A percentile compares a stretch with the other conserved stretches of the same genome.
phyloP scores from a whole-genome alignment of 2,329 filamentous ascomycete genomes.

The Venturia oleaginea region DNA sequence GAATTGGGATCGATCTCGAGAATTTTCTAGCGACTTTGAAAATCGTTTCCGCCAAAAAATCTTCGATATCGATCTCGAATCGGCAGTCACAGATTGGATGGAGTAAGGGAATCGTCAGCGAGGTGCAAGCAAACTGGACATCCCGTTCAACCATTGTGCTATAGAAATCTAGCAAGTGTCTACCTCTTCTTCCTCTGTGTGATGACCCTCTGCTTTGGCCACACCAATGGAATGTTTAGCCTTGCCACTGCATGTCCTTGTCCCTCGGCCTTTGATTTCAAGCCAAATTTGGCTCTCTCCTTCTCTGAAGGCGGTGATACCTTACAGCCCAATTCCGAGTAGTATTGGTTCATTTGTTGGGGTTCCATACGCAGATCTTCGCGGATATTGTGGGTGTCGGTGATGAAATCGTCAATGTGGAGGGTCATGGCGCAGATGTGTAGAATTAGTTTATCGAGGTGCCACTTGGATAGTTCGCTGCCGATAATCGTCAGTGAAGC shows the following conservation, averaged over 20 bases:
- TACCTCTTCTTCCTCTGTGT: conserved; percentile 5
- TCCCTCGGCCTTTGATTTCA: conserved; percentile 53
- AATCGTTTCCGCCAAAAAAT: too few species aligned
- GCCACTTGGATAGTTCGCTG: conserved; percentile 56
- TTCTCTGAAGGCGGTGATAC: conserved; percentile 40
- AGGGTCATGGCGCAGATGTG: conserved; percentile 64
- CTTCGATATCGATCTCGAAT: too few species aligned
- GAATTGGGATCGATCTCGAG: too few species aligned
- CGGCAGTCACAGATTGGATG: too few species aligned
- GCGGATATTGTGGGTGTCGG: conserved; percentile 59
- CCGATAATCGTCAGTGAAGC: neutral
- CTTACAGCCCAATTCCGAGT: conserved; percentile 64
- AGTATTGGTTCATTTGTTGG: conserved; percentile 61
- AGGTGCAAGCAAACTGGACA: neutral
- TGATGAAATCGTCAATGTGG: conserved; percentile 63
- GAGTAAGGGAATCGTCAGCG: too few species aligned
- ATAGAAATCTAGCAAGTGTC: neutral
- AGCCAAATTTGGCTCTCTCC: conserved; percentile 43
- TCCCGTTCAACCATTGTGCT: neutral
- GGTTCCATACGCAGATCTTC: conserved; percentile 65
- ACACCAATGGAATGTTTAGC: conserved; percentile 68
- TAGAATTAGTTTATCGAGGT: conserved; percentile 62
- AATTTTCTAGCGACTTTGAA: too few species aligned
- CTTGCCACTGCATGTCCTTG: conserved; percentile 56
- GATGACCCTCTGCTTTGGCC: conserved; percentile 53